These are phyloP conservation scores for Penicillium sp. DNA, from an alignment of 2,329 filamentous ascomycete genomes.

Conservation along the genomic window DNA sequence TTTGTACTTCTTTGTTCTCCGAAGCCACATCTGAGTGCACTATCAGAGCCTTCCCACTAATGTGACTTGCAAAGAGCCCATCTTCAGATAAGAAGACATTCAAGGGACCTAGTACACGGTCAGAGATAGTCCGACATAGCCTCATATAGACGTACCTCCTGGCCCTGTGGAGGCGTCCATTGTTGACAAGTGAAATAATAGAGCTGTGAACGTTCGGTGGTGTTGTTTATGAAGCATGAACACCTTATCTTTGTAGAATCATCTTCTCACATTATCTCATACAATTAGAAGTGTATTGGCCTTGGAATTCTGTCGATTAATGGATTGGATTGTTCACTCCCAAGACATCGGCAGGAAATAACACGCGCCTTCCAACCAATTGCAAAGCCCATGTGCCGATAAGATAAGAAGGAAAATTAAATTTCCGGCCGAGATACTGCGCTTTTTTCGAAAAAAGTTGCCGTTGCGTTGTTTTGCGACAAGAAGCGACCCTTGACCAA, in stretches of 20 bases:
- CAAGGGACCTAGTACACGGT: conserved; percentile 13
- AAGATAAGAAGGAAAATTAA: conserved; percentile 30
- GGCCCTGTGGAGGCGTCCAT: conserved; percentile 29
- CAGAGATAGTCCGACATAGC: background rate
- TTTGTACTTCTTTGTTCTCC: conserved; percentile 32
- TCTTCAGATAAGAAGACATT: conserved; percentile 31
- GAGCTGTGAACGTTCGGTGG: background rate
- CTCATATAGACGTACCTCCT: conserved; percentile 22
- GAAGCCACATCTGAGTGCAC: conserved; percentile 32
- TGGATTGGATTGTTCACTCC: background rate
- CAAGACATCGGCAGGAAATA: background rate
- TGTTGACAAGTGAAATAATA: conserved; percentile 13
- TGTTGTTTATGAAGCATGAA: background rate
- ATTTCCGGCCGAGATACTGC: conserved; percentile 26
- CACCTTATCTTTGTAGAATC: background rate
- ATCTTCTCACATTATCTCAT: background rate
- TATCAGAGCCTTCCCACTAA: conserved; percentile 33
- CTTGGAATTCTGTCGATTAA: background rate
- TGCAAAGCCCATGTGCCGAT: conserved; percentile 14
- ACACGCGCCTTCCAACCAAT: background rate
- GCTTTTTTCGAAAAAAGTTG: conserved; percentile 22
- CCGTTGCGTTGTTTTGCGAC: conserved; percentile 2
- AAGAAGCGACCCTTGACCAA: conserved; percentile 7
- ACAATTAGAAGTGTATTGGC: background rate
- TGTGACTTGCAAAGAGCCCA: conserved; percentile 29